These are phyloP conservation scores for Suillus clintonianus DNA, from an alignment of 768 basidiomycete genomes.

Conservation along the genomic window DNA sequence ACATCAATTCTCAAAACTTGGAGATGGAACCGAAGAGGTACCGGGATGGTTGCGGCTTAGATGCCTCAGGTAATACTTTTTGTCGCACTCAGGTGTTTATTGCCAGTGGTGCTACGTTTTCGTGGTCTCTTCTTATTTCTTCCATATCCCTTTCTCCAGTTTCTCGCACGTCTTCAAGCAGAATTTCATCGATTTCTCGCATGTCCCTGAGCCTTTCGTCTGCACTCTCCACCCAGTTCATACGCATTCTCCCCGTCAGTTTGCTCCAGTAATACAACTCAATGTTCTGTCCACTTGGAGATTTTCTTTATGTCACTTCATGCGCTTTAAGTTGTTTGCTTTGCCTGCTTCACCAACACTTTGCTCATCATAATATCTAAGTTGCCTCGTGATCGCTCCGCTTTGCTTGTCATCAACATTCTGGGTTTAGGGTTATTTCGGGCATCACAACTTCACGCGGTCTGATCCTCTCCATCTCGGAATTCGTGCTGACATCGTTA, in stretches of 20 bases:
- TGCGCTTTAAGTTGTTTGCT: background rate
- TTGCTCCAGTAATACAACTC: background rate
- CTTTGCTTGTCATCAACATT: background rate
- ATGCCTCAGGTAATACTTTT: background rate
- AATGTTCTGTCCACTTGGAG: background rate
- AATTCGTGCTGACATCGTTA: too few relatives aligned
- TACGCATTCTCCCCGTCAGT: background rate
- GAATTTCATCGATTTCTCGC: background rate
- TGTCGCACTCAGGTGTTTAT: background rate
- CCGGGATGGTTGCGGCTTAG: too few relatives aligned
- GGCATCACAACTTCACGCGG: too few relatives aligned
- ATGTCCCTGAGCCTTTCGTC: background rate
- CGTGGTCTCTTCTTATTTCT: background rate
- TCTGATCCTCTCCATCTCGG: too few relatives aligned
- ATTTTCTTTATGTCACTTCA: background rate
- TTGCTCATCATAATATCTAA: background rate
- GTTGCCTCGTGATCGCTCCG: background rate
- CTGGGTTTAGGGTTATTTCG: too few relatives aligned
- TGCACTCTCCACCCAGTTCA: background rate
- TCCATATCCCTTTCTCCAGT: background rate
- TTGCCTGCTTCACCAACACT: background rate
- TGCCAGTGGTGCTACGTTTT: background rate
- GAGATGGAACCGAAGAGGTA: background rate
- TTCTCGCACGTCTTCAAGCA: background rate
- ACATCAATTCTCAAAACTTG: background rate